These are phyloP conservation scores for Phialophora tarda DNA, from an alignment of 2,329 filamentous ascomycete genomes.

Conservation along the genomic window DNA sequence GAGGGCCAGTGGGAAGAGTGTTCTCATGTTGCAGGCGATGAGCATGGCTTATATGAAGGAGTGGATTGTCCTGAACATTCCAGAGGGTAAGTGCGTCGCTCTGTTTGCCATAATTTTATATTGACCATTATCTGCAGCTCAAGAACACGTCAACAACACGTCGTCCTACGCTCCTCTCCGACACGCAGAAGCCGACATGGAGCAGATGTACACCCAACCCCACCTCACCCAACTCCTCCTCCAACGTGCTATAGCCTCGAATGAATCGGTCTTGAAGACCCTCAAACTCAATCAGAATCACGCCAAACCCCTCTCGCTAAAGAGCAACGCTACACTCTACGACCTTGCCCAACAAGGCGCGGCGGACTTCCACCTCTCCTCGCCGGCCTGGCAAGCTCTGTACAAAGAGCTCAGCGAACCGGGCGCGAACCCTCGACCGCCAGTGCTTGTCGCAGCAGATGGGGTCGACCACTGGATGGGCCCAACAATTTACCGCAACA, in stretches of 20 bases:
- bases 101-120: conserved; percentile 29
- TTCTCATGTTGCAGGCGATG: conserved; percentile 82
- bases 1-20: conserved; percentile 81
- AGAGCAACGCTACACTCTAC: conserved; percentile 64
- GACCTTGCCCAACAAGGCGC: conserved; percentile 72
- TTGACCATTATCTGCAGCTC: conserved; percentile 57
- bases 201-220: conserved; percentile 75
- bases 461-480: conserved; percentile 82
- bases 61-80: conserved; percentile 88
- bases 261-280: conserved; percentile 65
- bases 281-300: conserved; percentile 60
- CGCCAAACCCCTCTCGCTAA: conserved; percentile 64
- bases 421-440: conserved; percentile 57
- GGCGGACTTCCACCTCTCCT: conserved; percentile 76
- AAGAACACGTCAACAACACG: conserved; percentile 78
- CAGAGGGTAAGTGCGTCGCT: conserved; percentile 71
- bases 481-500: conserved; percentile 73
- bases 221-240: conserved; percentile 77
- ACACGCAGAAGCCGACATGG: conserved; percentile 20
- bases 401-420: conserved; percentile 75
- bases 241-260: conserved; percentile 73
- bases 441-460: conserved; percentile 77
- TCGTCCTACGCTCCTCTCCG: conserved; percentile 78
- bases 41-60: conserved; percentile 78
- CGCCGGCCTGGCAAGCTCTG: conserved; percentile 78